These are phyloP conservation scores for Penicillium rolfsii DNA, from an alignment of 2,329 filamentous ascomycete species.

Conservation along the genomic window DNA sequence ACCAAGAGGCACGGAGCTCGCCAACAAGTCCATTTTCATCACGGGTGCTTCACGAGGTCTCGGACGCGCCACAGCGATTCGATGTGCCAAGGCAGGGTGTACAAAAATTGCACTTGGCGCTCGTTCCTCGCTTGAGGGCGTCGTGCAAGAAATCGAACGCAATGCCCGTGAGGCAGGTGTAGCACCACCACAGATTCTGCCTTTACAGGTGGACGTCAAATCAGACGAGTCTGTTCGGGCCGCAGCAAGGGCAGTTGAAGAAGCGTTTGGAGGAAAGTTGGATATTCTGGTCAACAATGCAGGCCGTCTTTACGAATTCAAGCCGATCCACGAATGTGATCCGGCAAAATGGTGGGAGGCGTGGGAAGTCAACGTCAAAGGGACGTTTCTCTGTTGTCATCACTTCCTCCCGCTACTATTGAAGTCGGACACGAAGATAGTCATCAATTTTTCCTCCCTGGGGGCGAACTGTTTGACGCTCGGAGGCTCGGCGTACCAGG, in stretches of 20 bases:
- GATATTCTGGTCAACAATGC: conserved; percentile 57
- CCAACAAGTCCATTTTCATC: conserved; percentile 54
- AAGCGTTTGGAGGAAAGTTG: conserved; percentile 30
- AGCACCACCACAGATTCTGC: conserved; percentile 47
- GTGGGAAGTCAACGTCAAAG: conserved; percentile 55
- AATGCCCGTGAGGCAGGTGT: conserved; percentile 43
- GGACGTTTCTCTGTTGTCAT: conserved; percentile 45
- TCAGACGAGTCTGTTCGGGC: conserved; percentile 38
- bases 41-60: conserved; percentile 61
- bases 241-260: background rate
- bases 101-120: conserved; percentile 58
- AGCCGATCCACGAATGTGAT: conserved; percentile 40
- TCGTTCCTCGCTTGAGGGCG: conserved; percentile 51
- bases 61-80: conserved; percentile 57
- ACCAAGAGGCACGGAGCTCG: conserved; percentile 44
- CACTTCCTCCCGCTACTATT: conserved; percentile 34
- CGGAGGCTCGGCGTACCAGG: conserved; percentile 52
- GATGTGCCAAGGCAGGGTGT: conserved; percentile 59
- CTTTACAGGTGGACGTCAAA: conserved; percentile 51
- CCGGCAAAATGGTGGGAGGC: conserved; percentile 47
- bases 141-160: conserved; percentile 40
- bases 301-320: conserved; percentile 37
- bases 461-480: conserved; percentile 41
- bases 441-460: conserved; percentile 46
- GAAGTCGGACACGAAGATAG: conserved; percentile 25